Conservation (phyloP, 805 yeast genomes). For the Lipomyces chichibuensis region DNA sequence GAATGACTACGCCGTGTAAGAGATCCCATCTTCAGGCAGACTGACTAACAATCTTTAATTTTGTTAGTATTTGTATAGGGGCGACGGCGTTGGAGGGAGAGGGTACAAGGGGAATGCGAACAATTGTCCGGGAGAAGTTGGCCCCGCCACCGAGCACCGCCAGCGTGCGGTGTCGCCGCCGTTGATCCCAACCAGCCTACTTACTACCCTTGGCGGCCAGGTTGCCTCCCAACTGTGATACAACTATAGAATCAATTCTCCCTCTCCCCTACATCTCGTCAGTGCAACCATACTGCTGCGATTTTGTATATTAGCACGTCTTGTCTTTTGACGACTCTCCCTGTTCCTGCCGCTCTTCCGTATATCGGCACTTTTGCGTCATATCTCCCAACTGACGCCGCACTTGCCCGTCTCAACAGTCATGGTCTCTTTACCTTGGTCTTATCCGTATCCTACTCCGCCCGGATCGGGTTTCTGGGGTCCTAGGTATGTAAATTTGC, state of each 20-base stretch:
- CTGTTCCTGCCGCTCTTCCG: background rate
- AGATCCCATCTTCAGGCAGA: no score
- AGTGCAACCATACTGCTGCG: background rate
- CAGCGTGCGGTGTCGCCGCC: background rate
- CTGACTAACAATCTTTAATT: no score
- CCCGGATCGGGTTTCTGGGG: conserved; percentile 76
- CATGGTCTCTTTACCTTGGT: conserved; percentile 25
- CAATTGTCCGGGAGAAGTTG: background rate
- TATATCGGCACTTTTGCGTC: background rate
- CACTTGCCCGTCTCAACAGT: background rate
- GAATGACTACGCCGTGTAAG: no score
- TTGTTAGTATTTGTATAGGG: no score
- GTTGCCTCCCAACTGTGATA: background rate
- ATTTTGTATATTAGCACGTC: background rate
- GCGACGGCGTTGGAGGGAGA: no score
- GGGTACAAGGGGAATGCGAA: background rate
- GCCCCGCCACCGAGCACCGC: background rate
- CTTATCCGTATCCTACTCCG: conserved; percentile 57
- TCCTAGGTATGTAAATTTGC: conserved; percentile 30
- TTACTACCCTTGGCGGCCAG: background rate
- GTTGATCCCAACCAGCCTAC: background rate
- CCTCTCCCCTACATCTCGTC: background rate
- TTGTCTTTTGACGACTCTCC: background rate
- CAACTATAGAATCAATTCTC: background rate
- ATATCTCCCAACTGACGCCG: conserved; percentile 4